These are phyloP conservation scores for Canavalia gladiata DNA, from an alignment of 306 rosid species.

Conservation along the genomic window DNA sequence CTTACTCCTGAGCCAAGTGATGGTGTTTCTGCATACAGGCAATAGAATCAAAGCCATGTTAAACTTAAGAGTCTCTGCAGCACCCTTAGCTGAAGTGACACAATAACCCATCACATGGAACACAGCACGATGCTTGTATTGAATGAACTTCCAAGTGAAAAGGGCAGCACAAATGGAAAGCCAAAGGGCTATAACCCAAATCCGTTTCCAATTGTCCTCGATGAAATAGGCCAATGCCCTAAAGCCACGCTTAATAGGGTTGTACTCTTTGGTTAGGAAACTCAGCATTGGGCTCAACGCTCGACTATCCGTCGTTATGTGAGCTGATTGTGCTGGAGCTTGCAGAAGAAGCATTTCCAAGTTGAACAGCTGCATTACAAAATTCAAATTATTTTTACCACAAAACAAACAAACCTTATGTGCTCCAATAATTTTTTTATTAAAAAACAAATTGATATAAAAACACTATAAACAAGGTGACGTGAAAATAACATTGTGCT, in stretches of 20 bases:
- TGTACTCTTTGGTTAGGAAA: slow-evolving; percentile 80
- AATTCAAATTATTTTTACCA: too few species aligned
- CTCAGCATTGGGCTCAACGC: slow-evolving; percentile 76
- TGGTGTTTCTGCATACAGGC: slow-evolving; percentile 89
- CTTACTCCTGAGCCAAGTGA: slow-evolving; percentile 83
- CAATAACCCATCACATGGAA: slow-evolving; percentile 89
- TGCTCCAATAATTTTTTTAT: too few species aligned
- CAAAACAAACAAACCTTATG: too few species aligned
- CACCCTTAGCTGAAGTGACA: slow-evolving; percentile 83
- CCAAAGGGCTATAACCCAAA: slow-evolving; percentile 81
- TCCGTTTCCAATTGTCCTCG: slow-evolving; percentile 83
- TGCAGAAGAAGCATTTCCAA: slow-evolving; percentile 85
- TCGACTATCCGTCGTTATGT: slow-evolving; percentile 65
- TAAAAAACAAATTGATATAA: too few species aligned
- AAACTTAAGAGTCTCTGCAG: slow-evolving; percentile 89
- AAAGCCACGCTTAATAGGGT: slow-evolving; percentile 68
- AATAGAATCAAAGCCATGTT: slow-evolving; percentile 86
- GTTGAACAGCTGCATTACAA: slow-evolving; percentile 68
- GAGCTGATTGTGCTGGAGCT: slow-evolving; percentile 75
- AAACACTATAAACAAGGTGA: too few species aligned
- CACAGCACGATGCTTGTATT: slow-evolving; percentile 72
- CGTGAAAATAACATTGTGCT: too few species aligned
- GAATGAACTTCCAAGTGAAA: slow-evolving; percentile 86
- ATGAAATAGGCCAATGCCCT: slow-evolving; percentile 62
- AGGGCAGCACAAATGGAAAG: slow-evolving; percentile 68